A percentile compares a stretch with the other conserved stretches of the same genome.
Evolutionary conservation across 768 basidiomycete genomes (phyloP).

Genomic region (Lentinula lateritia): DNA sequence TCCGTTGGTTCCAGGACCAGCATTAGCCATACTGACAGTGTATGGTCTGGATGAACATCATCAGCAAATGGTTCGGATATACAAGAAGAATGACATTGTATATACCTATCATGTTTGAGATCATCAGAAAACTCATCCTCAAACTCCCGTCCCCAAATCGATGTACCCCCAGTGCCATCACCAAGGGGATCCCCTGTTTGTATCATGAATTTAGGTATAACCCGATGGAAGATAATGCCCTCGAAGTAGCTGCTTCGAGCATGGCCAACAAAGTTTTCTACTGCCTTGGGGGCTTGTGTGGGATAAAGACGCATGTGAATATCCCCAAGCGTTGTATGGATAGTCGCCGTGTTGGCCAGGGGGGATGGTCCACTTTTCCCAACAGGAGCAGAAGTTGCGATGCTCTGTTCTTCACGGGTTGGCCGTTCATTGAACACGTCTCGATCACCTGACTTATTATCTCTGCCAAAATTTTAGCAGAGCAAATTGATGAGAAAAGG

Average conservation of each 20-base stretch:
- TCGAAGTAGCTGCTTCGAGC: constrained; percentile 89
- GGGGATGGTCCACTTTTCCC: constrained; percentile 57
- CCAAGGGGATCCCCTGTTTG: constrained; percentile 93
- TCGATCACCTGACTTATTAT: constrained; percentile 82
- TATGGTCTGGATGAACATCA: constrained; percentile 60
- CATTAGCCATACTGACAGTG: constrained; percentile 93
- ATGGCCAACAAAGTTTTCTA: constrained; percentile 97
- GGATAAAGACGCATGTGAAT: constrained; percentile 89
- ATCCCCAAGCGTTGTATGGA: constrained; percentile 95
- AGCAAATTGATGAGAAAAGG: not conserved
- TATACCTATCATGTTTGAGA: constrained; percentile 83
- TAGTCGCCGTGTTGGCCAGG: constrained; percentile 74
- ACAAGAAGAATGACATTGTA: constrained; percentile 2
- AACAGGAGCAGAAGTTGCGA: constrained; percentile 58
- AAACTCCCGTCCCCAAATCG: constrained; percentile 87
- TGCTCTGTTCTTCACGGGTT: constrained; percentile 90
- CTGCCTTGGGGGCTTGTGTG: constrained; percentile 86
- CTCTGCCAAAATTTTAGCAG: constrained; percentile 35
- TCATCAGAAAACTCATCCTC: constrained; percentile 92
- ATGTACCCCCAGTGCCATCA: constrained; percentile 88
- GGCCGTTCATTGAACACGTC: constrained; percentile 99
- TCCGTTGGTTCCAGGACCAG: constrained; percentile 85
- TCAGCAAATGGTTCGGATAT: constrained; percentile 3
- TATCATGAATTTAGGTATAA: constrained; percentile 98
- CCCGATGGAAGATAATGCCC: constrained; percentile 91